These are phyloP conservation scores for Crithidia acanthocephali DNA, from an alignment of 208 protist species.

Conservation along the genomic window DNA sequence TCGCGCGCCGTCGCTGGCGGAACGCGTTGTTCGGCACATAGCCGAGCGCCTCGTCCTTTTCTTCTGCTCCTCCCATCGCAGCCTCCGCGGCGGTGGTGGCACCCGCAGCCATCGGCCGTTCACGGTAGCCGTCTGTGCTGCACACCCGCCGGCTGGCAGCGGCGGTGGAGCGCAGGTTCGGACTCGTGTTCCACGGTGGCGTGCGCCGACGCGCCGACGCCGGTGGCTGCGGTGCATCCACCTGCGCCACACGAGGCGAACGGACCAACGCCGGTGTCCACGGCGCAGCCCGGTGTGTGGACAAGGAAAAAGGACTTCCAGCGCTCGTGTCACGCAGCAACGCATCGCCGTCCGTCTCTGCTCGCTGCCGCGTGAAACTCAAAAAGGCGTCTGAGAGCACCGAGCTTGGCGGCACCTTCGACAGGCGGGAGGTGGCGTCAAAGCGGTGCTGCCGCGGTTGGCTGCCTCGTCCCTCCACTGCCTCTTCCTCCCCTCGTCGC, in stretches of 20 bases:
- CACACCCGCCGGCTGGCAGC: slow-evolving; percentile 5
- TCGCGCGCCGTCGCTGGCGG: slow-evolving; percentile 7
- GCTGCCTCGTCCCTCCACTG: no score
- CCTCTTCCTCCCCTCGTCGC: background rate
- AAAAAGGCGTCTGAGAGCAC: slow-evolving; percentile 7
- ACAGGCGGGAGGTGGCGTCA: background rate
- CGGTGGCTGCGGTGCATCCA: background rate
- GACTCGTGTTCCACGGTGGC: slow-evolving; percentile 17
- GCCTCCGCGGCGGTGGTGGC: background rate
- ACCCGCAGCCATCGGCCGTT: background rate
- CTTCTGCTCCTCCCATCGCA: background rate
- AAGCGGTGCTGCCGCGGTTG: background rate
- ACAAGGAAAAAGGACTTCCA: background rate
- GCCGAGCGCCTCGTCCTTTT: background rate
- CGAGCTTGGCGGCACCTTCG: background rate
- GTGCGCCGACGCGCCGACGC: background rate
- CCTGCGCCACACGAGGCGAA: background rate
- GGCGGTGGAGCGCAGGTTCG: slow-evolving; percentile 9
- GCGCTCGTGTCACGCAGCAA: background rate
- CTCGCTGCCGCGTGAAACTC: background rate
- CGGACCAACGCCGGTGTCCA: slow-evolving; percentile 4
- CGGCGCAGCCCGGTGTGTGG: background rate
- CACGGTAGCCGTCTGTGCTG: no score
- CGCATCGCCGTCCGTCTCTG: background rate
- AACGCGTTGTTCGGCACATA: slow-evolving; percentile 18